A percentile compares a stretch with the other conserved stretches of the same genome.
These are phyloP conservation scores for Xylariaceae sp. DNA, from an alignment of 2,329 filamentous ascomycete genomes.

Conservation along the genomic window DNA sequence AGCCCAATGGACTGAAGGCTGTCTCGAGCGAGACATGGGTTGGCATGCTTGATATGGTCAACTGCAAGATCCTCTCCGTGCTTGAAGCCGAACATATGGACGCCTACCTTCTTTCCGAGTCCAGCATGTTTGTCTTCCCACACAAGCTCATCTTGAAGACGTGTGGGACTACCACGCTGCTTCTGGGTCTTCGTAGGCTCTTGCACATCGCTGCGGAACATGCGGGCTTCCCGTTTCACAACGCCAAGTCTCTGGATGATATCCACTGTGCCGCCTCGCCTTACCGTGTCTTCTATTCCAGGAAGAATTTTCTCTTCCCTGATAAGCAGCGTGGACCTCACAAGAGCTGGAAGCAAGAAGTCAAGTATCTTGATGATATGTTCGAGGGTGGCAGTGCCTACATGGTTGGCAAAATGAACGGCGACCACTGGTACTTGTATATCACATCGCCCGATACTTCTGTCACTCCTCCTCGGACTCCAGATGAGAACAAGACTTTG, in stretches of 20 bases:
- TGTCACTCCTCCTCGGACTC: slow-evolving; percentile 83
- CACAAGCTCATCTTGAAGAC: slow-evolving; percentile 99
- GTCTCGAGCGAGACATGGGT: slow-evolving; percentile 89
- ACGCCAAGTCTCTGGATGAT: slow-evolving; percentile 69
- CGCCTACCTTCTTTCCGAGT: slow-evolving; percentile 96
- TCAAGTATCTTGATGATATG: slow-evolving; percentile 88
- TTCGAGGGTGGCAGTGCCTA: slow-evolving; percentile 95
- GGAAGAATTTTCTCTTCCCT: slow-evolving; percentile 97
- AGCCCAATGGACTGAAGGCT: slow-evolving; percentile 81
- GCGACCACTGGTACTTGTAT: slow-evolving; percentile 99
- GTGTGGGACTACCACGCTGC: slow-evolving; percentile 92
- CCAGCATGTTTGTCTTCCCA: slow-evolving; percentile 99
- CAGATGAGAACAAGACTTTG: slow-evolving; percentile 57
- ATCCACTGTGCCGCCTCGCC: slow-evolving; percentile 81
- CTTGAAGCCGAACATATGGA: slow-evolving; percentile 93
- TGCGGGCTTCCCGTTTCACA: slow-evolving; percentile 87
- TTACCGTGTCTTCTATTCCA: slow-evolving; percentile 97
- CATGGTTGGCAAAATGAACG: slow-evolving; percentile 99
- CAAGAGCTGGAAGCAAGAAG: slow-evolving; percentile 96
- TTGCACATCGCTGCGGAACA: slow-evolving; percentile 88
- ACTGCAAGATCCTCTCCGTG: slow-evolving; percentile 96
- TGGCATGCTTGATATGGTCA: slow-evolving; percentile 95
- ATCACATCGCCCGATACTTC: slow-evolving; percentile 84
- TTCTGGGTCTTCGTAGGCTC: slow-evolving; percentile 87
- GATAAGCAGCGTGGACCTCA: slow-evolving; percentile 94